Percentiles rank a stretch among this genome's conserved stretches.
These are phyloP conservation scores for Phoma herbarum DNA, from an alignment of 2,329 filamentous ascomycete genomes.

Conservation along the genomic window DNA sequence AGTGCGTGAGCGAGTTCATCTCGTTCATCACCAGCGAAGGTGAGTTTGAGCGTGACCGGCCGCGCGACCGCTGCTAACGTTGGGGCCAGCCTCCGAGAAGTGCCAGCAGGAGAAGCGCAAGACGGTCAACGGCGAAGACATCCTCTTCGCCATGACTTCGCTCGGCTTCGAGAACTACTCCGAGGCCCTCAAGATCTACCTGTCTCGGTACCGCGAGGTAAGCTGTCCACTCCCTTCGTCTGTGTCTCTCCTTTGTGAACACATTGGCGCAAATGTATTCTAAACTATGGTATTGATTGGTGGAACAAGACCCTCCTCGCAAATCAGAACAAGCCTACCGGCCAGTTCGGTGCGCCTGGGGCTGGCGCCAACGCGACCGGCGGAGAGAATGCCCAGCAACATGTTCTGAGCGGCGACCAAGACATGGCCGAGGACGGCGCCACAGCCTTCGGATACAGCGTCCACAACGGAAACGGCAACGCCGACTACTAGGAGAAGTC, in stretches of 20 bases:
- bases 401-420: constrained; percentile 55
- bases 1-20: constrained; percentile 99
- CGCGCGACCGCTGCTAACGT: constrained; percentile 26
- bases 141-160: constrained; percentile 98
- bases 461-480: constrained; percentile 53
- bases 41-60: constrained; percentile 59
- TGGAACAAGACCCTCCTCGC: constrained; percentile 79
- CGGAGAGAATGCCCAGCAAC: constrained; percentile 52
- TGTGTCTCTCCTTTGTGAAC: constrained; percentile 49
- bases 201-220: constrained; percentile 97
- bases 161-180: constrained; percentile 99
- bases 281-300: constrained; percentile 62
- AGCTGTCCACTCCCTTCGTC: constrained; percentile 56
- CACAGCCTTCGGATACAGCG: constrained; percentile 54
- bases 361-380: constrained; percentile 47
- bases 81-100: constrained; percentile 85
- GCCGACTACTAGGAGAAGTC: constrained; percentile 49
- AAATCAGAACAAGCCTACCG: constrained; percentile 66
- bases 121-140: constrained; percentile 98
- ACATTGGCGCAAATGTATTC: constrained; percentile 54
- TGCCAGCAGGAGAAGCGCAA: constrained; percentile 99
- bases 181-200: constrained; percentile 96
- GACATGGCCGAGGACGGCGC: constrained; percentile 54
- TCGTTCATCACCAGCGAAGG: constrained; percentile 99
- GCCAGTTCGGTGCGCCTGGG: constrained; percentile 48